These are phyloP conservation scores for Sisymbrium altissimum DNA, from an alignment of 345 rosid species.

Conservation along the genomic window DNA sequence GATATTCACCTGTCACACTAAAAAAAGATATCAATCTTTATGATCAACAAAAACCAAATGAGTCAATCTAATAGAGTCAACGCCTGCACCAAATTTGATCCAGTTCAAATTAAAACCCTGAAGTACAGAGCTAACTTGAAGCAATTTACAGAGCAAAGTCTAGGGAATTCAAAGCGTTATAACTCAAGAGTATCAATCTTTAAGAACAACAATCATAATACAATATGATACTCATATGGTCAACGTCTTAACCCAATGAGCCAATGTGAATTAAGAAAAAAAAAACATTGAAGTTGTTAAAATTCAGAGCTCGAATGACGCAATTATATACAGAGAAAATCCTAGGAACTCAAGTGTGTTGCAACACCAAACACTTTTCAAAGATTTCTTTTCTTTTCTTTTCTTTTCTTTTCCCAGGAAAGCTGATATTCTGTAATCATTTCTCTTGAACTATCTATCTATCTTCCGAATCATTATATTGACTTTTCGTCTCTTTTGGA, in stretches of 20 bases:
- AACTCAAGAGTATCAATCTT: conserved; percentile 4
- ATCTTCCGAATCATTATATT: neutral
- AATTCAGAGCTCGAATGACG: neutral
- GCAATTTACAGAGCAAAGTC: conserved; percentile 10
- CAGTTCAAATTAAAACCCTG: neutral
- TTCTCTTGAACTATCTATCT: neutral
- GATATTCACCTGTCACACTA: neutral
- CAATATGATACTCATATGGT: neutral
- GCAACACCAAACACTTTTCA: too few species aligned
- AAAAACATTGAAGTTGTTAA: neutral
- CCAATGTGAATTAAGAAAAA: neutral
- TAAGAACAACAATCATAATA: neutral
- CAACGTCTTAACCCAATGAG: neutral
- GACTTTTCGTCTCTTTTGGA: neutral
- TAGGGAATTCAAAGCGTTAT: too few species aligned
- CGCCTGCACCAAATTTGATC: neutral
- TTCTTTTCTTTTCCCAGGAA: neutral
- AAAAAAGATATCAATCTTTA: conserved; percentile 10
- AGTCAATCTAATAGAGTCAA: conserved; percentile 2
- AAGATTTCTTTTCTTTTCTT: neutral
- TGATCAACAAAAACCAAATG: neutral
- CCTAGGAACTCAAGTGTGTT: neutral
- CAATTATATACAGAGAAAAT: neutral
- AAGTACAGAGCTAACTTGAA: neutral
- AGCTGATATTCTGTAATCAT: neutral